Evolutionary conservation across 768 basidiomycete species (phyloP).

Genomic region (Tulasnella sp.): DNA sequence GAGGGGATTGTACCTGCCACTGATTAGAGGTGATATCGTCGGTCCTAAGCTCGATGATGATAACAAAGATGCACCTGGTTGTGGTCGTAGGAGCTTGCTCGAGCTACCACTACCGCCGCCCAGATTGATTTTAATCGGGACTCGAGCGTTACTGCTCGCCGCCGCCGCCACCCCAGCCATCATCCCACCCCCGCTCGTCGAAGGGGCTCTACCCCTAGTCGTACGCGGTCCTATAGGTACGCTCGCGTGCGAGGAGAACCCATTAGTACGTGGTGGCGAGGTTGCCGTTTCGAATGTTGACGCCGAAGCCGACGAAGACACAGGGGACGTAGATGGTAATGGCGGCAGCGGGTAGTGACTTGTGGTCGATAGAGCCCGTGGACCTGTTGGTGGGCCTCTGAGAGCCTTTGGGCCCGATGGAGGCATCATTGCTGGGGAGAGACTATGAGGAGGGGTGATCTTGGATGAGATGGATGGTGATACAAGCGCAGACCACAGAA

Average conservation of each 20-base stretch:
- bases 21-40: not conserved
- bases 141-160: slow-evolving; percentile 2
- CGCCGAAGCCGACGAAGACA: slow-evolving; percentile 22
- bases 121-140: slow-evolving; percentile 10
- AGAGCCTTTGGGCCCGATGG: slow-evolving; percentile 5
- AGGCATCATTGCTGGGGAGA: not conserved
- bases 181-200: not conserved
- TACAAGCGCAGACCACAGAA: too few species aligned
- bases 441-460: not conserved
- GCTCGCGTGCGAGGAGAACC: slow-evolving; percentile 24
- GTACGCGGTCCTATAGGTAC: slow-evolving; percentile 14
- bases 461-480: not conserved
- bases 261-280: slow-evolving; percentile 24
- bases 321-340: not conserved
- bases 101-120: not conserved
- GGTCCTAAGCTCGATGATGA: slow-evolving; percentile 23
- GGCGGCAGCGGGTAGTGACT: slow-evolving; percentile 20
- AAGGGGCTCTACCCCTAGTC: slow-evolving; percentile 17
- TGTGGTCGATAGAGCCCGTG: not conserved
- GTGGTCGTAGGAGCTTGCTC: slow-evolving; percentile 21
- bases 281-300: slow-evolving; percentile 24
- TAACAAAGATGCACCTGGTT: slow-evolving; percentile 27
- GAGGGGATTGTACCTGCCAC: slow-evolving; percentile 20
- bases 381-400: slow-evolving; percentile 11
- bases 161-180: not conserved